These are phyloP conservation scores for Suillus occidentalis DNA, from an alignment of 768 basidiomycete species.

Conservation along the genomic window DNA sequence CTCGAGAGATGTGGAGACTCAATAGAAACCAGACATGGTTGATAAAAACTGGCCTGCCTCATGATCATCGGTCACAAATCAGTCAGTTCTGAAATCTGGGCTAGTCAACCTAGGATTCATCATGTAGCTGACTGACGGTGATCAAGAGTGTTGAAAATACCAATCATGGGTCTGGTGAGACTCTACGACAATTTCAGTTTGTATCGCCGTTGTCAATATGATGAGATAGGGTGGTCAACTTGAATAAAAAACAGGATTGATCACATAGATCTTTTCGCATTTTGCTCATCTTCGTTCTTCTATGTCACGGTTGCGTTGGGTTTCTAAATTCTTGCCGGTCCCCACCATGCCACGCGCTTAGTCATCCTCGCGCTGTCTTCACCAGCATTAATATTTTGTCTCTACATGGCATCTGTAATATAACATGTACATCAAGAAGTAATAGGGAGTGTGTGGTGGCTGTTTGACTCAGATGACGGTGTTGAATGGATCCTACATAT, in stretches of 20 bases:
- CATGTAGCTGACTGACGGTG: background rate
- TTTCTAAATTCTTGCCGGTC: no score
- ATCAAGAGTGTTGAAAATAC: background rate
- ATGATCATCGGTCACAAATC: background rate
- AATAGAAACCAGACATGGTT: background rate
- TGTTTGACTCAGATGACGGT: no score
- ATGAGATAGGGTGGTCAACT: background rate
- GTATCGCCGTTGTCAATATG: background rate
- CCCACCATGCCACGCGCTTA: no score
- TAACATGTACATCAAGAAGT: no score
- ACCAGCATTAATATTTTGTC: no score
- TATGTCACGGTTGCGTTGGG: no score
- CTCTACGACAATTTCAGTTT: background rate
- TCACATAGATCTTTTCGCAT: no score
- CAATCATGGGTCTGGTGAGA: background rate
- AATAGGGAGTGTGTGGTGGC: no score
- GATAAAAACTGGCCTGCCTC: background rate
- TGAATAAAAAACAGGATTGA: background rate
- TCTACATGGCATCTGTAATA: no score
- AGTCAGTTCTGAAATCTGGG: background rate
- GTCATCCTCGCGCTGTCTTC: no score
- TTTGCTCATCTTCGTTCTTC: no score
- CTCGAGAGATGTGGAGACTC: background rate
- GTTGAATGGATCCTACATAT: no score
- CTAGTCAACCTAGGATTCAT: background rate